These are phyloP conservation scores for Jamesozyma hellenica DNA, from an alignment of 805 yeast species.

Conservation along the genomic window DNA sequence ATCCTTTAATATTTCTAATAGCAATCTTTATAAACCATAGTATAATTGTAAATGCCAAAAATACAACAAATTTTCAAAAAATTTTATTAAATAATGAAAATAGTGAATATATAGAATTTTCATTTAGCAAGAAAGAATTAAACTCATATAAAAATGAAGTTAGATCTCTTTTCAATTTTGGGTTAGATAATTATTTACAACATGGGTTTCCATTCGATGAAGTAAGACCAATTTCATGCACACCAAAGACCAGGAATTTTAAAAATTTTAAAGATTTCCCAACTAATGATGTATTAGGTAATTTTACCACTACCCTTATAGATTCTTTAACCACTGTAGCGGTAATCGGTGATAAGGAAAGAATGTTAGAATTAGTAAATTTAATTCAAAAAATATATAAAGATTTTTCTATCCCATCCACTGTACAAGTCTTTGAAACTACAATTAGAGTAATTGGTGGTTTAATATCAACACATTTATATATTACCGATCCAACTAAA, in stretches of 20 bases:
- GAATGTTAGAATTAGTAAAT: slow-evolving; percentile 39
- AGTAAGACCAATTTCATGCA: slow-evolving; percentile 63
- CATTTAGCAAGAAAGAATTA: slow-evolving; percentile 27
- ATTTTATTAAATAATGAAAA: background rate
- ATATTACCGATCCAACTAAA: slow-evolving; percentile 41
- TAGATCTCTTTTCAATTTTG: slow-evolving; percentile 53
- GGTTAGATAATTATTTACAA: slow-evolving; percentile 58
- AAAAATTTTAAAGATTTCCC: slow-evolving; percentile 42
- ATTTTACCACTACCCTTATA: slow-evolving; percentile 64
- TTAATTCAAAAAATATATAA: slow-evolving; percentile 31
- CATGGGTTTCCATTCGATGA: slow-evolving; percentile 79
- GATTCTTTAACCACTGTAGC: slow-evolving; percentile 76
- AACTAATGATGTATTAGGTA: slow-evolving; percentile 78
- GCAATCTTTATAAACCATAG: too few relatives aligned
- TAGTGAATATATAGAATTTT: background rate
- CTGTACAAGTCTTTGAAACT: slow-evolving; percentile 81
- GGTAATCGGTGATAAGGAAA: slow-evolving; percentile 52
- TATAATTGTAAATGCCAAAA: too few relatives aligned
- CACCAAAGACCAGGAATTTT: slow-evolving; percentile 55
- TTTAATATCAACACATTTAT: slow-evolving; percentile 65
- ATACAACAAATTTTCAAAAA: too few relatives aligned
- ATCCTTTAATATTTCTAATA: too few relatives aligned
- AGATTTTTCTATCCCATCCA: slow-evolving; percentile 53
- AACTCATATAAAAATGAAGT: slow-evolving; percentile 36
- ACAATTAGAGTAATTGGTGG: slow-evolving; percentile 80